Conservation (phyloP, 1,284 basidiomycete genomes). For the Wolfiporia cocos region DNA sequence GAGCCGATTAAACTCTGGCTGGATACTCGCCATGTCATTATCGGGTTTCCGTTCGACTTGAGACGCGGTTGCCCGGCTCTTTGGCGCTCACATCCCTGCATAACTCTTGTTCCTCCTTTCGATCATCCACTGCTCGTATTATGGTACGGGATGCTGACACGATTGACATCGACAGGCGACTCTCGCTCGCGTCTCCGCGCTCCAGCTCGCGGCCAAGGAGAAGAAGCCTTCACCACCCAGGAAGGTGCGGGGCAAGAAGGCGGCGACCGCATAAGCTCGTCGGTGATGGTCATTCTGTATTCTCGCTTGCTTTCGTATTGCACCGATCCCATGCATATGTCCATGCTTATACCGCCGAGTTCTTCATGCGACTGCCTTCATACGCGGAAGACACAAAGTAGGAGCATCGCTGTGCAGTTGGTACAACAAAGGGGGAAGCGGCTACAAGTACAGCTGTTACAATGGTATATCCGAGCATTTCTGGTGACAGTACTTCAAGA, state of each 20-base stretch:
- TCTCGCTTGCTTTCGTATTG: constrained; percentile 16
- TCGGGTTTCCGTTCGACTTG: constrained; percentile 60
- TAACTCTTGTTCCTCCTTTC: constrained; percentile 2
- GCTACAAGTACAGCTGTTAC: constrained; percentile 2
- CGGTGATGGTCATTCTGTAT: constrained; percentile 13
- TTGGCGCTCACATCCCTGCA: constrained; percentile 54
- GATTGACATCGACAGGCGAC: constrained; percentile 48
- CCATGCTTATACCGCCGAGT: constrained; percentile 14
- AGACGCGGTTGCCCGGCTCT: constrained; percentile 61
- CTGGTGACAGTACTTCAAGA: no score
- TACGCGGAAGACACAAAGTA: constrained; percentile 2
- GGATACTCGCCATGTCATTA: constrained; percentile 66
- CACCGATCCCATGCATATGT: constrained; percentile 14
- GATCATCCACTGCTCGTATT: constrained; percentile 5
- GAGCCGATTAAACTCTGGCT: constrained; percentile 55
- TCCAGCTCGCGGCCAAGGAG: constrained; percentile 66
- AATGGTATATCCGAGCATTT: no score
- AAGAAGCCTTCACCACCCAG: constrained; percentile 65
- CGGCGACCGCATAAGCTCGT: constrained; percentile 19
- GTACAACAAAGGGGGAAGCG: background rate
- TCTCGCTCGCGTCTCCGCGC: constrained; percentile 76
- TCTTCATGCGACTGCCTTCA: constrained; percentile 13
- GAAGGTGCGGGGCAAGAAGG: constrained; percentile 77
- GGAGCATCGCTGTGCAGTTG: background rate
- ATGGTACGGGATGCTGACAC: constrained; percentile 1